Conservation (phyloP, 176 grass and related monocot species). For the Saccharum officinarum region DNA sequence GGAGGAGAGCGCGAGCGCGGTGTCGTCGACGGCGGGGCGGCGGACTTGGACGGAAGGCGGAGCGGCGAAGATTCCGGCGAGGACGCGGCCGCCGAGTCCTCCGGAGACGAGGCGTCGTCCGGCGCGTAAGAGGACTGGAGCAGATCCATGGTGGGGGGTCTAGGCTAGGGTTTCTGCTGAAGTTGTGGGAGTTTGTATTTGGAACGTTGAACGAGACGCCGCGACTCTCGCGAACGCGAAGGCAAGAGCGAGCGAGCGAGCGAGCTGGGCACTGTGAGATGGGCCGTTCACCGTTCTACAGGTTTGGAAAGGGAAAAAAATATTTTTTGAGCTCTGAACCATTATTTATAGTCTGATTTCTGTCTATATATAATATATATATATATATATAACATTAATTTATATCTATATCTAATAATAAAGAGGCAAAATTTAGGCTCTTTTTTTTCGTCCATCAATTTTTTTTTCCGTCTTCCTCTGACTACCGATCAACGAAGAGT, state of each 20-base stretch:
- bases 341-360: too few species aligned
- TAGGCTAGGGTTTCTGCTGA: conserved; percentile 44
- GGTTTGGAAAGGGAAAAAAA: too few species aligned
- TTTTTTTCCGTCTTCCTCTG: too few species aligned
- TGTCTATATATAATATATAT: too few species aligned
- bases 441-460: too few species aligned
- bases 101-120: conserved; percentile 26
- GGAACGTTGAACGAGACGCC: neutral
- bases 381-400: too few species aligned
- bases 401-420: too few species aligned
- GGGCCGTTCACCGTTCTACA: neutral
- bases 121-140: conserved; percentile 62
- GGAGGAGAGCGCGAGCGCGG: conserved; percentile 74
- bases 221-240: neutral
- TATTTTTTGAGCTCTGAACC: too few species aligned
- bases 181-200: conserved; percentile 10
- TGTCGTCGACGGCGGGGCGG: conserved; percentile 82
- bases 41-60: conserved; percentile 68
- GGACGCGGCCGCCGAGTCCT: conserved; percentile 36
- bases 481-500: too few species aligned
- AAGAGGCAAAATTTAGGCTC: too few species aligned
- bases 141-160: conserved; percentile 68
- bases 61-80: conserved; percentile 75
- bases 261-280: neutral
- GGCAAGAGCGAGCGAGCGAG: neutral